Evolutionary conservation across 192 early-diverging fungal genomes (phyloP).

Genomic region (Coemansia sp.): DNA sequence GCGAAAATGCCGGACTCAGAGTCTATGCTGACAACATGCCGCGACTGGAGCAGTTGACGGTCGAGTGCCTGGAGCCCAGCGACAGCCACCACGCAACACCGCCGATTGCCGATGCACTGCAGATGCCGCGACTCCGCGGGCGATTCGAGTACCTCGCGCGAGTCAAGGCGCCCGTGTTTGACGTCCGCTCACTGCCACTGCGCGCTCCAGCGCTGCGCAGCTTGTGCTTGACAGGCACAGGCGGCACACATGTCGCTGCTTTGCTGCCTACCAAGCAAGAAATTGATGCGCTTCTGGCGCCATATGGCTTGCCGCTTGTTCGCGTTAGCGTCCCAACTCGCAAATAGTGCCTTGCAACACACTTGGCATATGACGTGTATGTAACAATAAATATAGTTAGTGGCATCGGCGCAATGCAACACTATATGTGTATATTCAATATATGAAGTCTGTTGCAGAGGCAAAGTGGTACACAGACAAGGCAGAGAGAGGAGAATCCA

Average conservation of each 20-base stretch:
- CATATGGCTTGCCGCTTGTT: constrained; percentile 18
- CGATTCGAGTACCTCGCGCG: constrained; percentile 9
- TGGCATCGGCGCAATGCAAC: too few species aligned
- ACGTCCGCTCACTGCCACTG: constrained; percentile 12
- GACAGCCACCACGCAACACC: constrained; percentile 23
- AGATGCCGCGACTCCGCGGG: constrained; percentile 20
- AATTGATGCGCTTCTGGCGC: constrained; percentile 13
- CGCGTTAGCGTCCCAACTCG: not conserved
- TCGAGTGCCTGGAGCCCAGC: constrained; percentile 25
- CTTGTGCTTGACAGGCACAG: constrained; percentile 12
- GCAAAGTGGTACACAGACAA: too few species aligned
- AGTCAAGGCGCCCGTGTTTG: constrained; percentile 27
- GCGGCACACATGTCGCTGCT: constrained; percentile 6
- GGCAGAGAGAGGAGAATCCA: not conserved
- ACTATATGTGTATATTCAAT: too few species aligned
- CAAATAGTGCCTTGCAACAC: not conserved
- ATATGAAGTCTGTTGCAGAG: too few species aligned
- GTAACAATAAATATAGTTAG: not conserved
- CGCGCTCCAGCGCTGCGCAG: constrained; percentile 15
- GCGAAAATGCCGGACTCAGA: constrained; percentile 21
- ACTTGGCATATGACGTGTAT: too few species aligned
- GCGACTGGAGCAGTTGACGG: not conserved
- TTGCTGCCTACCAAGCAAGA: constrained; percentile 16
- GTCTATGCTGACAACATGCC: constrained; percentile 24
- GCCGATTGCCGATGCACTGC: constrained; percentile 7